Evolutionary conservation across 1,139 yeast species (phyloP).

Genomic region (Candida albicans): DNA sequence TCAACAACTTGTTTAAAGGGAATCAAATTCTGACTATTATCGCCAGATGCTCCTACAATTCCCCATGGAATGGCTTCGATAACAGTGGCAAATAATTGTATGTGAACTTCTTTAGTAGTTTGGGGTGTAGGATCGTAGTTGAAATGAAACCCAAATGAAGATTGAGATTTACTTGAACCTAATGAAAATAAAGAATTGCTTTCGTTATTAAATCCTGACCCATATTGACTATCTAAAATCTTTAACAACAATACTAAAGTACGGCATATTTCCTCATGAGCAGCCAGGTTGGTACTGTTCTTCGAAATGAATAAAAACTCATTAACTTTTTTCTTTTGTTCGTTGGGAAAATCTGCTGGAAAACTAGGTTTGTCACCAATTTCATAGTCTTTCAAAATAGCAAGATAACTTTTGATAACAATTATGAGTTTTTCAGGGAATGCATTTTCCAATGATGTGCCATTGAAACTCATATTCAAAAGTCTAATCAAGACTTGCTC

Average conservation of each 20-base stretch:
- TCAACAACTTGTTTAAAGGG: slow-evolving; percentile 68
- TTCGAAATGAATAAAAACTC: slow-evolving; percentile 42
- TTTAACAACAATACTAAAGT: slow-evolving; percentile 58
- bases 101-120: slow-evolving; percentile 36
- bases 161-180: slow-evolving; percentile 12
- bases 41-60: slow-evolving; percentile 35
- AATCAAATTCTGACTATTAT: slow-evolving; percentile 29
- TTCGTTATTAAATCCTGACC: slow-evolving; percentile 37
- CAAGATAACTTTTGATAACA: slow-evolving; percentile 69
- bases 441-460: slow-evolving; percentile 57
- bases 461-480: slow-evolving; percentile 55
- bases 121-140: slow-evolving; percentile 44
- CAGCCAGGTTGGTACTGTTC: slow-evolving; percentile 47
- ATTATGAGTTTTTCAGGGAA: slow-evolving; percentile 71
- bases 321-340: slow-evolving; percentile 12
- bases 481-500: slow-evolving; percentile 74
- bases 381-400: slow-evolving; percentile 63
- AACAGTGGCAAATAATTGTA: slow-evolving; percentile 68
- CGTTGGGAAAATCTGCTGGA: slow-evolving; percentile 60
- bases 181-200: slow-evolving; percentile 17
- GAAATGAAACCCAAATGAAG: slow-evolving; percentile 51
- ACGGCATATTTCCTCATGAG: slow-evolving; percentile 77
- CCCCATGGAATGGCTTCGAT: slow-evolving; percentile 74
- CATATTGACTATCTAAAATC: slow-evolving; percentile 62
- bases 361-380: slow-evolving; percentile 64